These are phyloP conservation scores for Tinospora cordifolia DNA, from an alignment of 164 flowering plant genomes.

Conservation along the genomic window DNA sequence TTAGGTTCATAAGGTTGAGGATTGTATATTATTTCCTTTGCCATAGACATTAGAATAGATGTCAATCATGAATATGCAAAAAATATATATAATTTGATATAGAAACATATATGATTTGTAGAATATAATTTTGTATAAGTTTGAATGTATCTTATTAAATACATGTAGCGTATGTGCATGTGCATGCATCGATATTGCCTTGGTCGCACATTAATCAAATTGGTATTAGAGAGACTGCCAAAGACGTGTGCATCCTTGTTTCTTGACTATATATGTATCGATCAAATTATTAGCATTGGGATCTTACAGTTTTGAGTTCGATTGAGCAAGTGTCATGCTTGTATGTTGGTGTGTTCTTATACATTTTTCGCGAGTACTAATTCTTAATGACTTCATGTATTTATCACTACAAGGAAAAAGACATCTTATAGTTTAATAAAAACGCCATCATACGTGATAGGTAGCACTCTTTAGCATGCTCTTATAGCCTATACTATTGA, in stretches of 20 bases:
- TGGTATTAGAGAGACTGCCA: background rate
- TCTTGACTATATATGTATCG: no score
- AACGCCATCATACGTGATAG: no score
- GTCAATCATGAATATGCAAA: conserved; percentile 17
- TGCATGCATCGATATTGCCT: background rate
- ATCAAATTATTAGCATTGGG: no score
- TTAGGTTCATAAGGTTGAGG: conserved; percentile 14
- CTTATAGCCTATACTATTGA: no score
- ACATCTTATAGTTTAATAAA: no score
- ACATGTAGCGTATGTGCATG: background rate
- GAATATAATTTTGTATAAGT: background rate
- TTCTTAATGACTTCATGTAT: no score
- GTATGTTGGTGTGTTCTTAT: no score
- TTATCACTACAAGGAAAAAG: no score
- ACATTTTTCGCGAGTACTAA: no score
- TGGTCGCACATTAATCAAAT: background rate
- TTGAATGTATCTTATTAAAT: background rate
- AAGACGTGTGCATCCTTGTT: background rate
- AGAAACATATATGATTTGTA: conserved; percentile 13
- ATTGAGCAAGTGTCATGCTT: no score
- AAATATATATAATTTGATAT: conserved; percentile 14
- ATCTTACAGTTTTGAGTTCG: no score
- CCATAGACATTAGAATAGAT: conserved; percentile 12
- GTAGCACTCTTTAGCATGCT: no score
- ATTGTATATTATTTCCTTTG: conserved; percentile 19